phyloP scores from a whole-genome alignment of 2,329 filamentous ascomycete genomes.

The Diaporthe velutina region DNA sequence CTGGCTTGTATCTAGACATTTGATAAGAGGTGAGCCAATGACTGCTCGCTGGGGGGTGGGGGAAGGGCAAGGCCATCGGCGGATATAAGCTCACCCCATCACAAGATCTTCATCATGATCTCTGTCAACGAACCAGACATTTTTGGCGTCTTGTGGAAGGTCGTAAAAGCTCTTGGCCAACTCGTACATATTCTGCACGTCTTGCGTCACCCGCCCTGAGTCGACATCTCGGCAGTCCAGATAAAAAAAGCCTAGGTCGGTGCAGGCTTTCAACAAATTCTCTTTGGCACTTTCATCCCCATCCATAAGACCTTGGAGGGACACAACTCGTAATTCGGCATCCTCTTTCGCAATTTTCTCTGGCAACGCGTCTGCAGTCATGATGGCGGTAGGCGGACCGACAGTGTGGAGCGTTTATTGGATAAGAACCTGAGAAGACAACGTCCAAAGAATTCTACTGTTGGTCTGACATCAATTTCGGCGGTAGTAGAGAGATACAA shows the following conservation, averaged over 20 bases:
- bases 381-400: neutral
- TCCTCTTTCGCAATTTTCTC: constrained; percentile 10
- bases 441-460: neutral
- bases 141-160: constrained; percentile 1
- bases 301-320: constrained; percentile 3
- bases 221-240: constrained; percentile 15
- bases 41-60: fast-evolving
- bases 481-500: neutral
- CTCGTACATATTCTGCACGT: constrained; percentile 16
- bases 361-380: neutral
- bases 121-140: constrained; percentile 4
- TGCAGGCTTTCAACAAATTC: constrained; percentile 12
- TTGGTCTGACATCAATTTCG: no score
- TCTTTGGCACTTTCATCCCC: neutral
- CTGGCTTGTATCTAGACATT: neutral
- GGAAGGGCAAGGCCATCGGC: fast-evolving
- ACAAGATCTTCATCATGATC: constrained; percentile 19
- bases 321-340: neutral
- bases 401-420: neutral
- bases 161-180: neutral
- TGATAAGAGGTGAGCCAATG: neutral
- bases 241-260: constrained; percentile 20
- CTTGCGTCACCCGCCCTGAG: neutral
- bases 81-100: neutral
- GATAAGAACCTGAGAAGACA: neutral